Evolutionary conservation across 1,284 basidiomycete species (phyloP), one percentile per base, ranked within the genome.

Genomic region (Cutaneotrichosporon mucoides): DNA sequence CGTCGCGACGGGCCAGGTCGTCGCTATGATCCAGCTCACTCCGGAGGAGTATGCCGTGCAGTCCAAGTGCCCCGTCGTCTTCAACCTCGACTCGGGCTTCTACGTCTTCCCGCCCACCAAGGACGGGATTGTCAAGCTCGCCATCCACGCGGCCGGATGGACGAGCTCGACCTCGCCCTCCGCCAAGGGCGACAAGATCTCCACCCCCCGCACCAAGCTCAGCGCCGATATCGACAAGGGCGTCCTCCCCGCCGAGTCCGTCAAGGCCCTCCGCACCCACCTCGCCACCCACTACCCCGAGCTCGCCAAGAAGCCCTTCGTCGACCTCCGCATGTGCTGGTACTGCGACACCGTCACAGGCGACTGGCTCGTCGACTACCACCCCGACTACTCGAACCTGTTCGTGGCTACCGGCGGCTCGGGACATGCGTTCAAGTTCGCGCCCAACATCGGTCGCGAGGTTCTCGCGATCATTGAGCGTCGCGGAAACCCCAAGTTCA

Each of bases 381-480:
- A 78, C 53, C 76, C 78, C 0, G 69, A 73, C 51, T 76, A 71
- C 53, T 60, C 74, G 3, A 76, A 75, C 47, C 68, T 82, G 4
- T 66, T 82, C 55, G 63, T 81, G 10, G 79, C 78, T 0, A 75
- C 76, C 6, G 81, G 80, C n/a, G 81, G 79, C 48, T 76, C 73
- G 34, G 76, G 80, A 6, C 80, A 81, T 63, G 81, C 73, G 4
- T 81, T 79, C 79, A 80, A 80, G 87, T 94, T 94, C 79, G 81
- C 93, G 7, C 91, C 92, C 10, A 85, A 85, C 41, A 83, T 96
- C 56, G 92, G 92, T 10, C 77, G 83, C 8, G 79, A 93, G 34
- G 85, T 93, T 12, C 85, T 82, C 9, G 86, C 88, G 63, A 81
- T 85, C 1, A 81, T 94, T 35, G 83, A 90, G 73, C 84, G 83